Base-by-base conservation (phyloP, 1,284 basidiomycete species). In the Rhodotorula sp. region DNA sequence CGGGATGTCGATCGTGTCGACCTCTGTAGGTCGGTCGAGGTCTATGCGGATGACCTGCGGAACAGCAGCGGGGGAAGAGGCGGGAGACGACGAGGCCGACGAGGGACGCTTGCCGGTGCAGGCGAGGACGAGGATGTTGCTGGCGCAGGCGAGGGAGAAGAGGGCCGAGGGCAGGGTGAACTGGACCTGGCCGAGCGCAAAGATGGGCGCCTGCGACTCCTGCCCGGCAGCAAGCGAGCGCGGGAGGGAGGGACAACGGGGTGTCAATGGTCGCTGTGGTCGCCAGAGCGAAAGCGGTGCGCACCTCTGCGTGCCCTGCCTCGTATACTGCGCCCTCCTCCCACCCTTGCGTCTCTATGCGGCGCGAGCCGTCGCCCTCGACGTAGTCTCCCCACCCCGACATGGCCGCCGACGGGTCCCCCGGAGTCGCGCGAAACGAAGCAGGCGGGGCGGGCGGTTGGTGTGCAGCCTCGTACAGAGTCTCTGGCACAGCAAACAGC, bases 111-210 rank as follows among this genome's bases (percentile, higher is more conserved):
- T 27, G 12, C 78, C 78, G 48, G 71, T 68, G 55, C 72, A 58
- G 62, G 70, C 67, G 58, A 78, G 74, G 61, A 77, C 62, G 59
- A 97, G 87, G 77, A 91, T 85, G 81, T 96, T 93, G 61, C 91
- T 93, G 71, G 89, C 89, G 67, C 94, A 90, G 25, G 88, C 89
- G 58, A 97, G 87, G 62, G 89, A 87, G 50, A 91, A 82, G 41
- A 97, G 86, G 27, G 89, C 86, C 2, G 92, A 90, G 25, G 92
- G 90, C 49, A 93, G 89, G 2, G 90, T 87, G 80, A 91, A 94
- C 82, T 97, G 94, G 16, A 97, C 75, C 48, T 70, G 55, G 1
- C 73, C 73, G 16, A 77, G 69, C 23, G 67, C 66, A 63, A 77
- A 77, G 64, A 72, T 71, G 44, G 72, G 68, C 34, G 67, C 55